Base-by-base conservation (phyloP, 345 rosid genomes). In the Pistacia vera region DNA sequence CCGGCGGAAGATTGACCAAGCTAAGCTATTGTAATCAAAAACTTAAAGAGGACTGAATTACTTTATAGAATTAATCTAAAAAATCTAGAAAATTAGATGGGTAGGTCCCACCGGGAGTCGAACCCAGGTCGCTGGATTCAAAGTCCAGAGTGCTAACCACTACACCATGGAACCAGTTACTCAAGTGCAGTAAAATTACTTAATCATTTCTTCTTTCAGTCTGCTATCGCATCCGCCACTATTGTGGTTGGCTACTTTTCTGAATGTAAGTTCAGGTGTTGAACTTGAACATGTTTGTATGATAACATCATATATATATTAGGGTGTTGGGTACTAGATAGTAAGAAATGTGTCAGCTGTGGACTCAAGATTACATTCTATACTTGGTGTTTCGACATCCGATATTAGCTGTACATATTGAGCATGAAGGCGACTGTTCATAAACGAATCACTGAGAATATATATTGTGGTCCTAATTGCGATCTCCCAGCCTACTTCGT, bases 121-220 rank as follows among this genome's bases (percentile, higher is more conserved):
- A 92, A 88, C 97, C 92, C 97, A 87, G 93, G 92, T 91, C 91
- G 89, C 97, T 87, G 90, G 98, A 93, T 96, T 92, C 97, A 91
- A 91, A 91, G 94, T 92, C 95, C 98, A n/a, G n/a, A n/a, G n/a
- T 68, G 72, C 72, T 54, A 44, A 71, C 75, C 66, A 59, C 75
- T 41, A 59, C 75, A 71, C 55, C 66, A 71, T 44, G 56, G 74
- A 71, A 36, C 52, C 73, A 1, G 0, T 1, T 36, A 1, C 0
- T 41, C 46, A 1, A 8, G 3, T 41, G 7, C 8, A 41, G 46
- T 41, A 41, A 4, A 6, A 41, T 41, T 41, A 41, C 46, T 41
- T 41, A 6, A 36, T 41, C 8, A 6, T 4, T 41, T 54, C 57
- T 14, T 54, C 11, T 14, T 14, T 16, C 57, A 54, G 7, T 41